Conservation (phyloP, 1,284 basidiomycete genomes). For the Apiotrichum gamsii region DNA sequence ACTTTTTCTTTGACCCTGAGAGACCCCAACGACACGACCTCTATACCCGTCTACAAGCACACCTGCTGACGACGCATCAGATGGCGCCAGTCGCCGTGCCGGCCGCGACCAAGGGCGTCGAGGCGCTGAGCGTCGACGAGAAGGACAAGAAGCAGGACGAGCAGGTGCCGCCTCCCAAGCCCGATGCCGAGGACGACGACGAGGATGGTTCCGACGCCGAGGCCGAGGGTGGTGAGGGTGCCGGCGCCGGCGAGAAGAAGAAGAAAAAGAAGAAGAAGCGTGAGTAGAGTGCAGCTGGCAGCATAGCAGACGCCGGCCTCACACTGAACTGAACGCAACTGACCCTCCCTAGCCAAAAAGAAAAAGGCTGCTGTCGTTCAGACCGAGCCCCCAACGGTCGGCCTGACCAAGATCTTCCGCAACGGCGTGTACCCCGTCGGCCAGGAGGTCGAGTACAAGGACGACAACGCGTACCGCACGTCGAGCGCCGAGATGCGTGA, state of each 20-base stretch:
- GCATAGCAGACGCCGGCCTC: background rate
- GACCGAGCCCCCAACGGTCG: constrained; percentile 88
- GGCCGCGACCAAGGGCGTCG: constrained; percentile 13
- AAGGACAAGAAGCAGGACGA: constrained; percentile 31
- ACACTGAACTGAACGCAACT: background rate
- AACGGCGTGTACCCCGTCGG: constrained; percentile 83
- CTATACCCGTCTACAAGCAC: no score
- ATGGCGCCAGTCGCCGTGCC: constrained; percentile 35
- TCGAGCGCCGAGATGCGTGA: constrained; percentile 88
- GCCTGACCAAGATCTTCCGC: constrained; percentile 82
- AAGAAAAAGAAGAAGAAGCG: constrained; percentile 91
- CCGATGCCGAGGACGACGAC: constrained; percentile 10
- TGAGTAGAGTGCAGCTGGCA: constrained; percentile 13
- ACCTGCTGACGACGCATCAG: no score
- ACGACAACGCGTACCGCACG: constrained; percentile 79
- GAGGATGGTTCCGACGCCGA: constrained; percentile 44
- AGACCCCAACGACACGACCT: constrained; percentile 8
- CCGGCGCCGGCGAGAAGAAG: constrained; percentile 54
- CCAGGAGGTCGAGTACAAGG: constrained; percentile 83
- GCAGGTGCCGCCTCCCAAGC: constrained; percentile 35
- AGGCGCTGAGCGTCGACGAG: constrained; percentile 28
- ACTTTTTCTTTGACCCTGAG: constrained; percentile 26
- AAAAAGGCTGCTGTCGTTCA: constrained; percentile 59
- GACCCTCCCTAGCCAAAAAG: constrained; percentile 57
- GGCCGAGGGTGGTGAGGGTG: constrained; percentile 35